Base-by-base conservation (phyloP, 768 basidiomycete species). In the Russula olivacea region DNA sequence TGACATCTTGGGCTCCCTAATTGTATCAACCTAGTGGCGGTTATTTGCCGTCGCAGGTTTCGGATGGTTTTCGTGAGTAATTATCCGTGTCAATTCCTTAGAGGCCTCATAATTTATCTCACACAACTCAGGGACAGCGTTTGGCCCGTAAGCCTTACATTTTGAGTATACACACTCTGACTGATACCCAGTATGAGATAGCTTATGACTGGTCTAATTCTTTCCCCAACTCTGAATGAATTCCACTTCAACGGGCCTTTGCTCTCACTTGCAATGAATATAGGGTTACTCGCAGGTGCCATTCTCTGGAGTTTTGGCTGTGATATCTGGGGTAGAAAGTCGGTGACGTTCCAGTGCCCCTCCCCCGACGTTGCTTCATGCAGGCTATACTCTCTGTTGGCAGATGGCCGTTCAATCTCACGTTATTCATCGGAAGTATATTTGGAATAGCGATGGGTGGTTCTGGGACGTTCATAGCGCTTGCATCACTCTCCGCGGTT, bases 31-130 rank as follows among this genome's bases (percentile, higher is more conserved):
- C 65, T 54, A 88, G 85, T 86, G 83, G 76, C 74, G 76, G 61
- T 70, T 89, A 40, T 88, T 89, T 70, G 59, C 82, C 56, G 84
- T 87, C 32, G 80, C 86, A 19, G 88, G 86, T 2, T 88, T 89
- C 73, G 88, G 88, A 56, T 89, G 86, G 87, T 79, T 88, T 62
- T 82, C 85, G 86, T 87, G 71, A 72, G 85, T 77, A 19, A 14
- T 25, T 58, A 23, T 53, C 45, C 19, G 14, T 12, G 38, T 49
- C 9, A 19, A 21, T 12, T 34, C 11, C 19, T 28, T 14, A 12
- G 49, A 55, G 45, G 1, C 5, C 15, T 40, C 38, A 40, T 10
- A 38, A 25, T 15, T 23, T 50, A 7, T 50, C 53, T 5, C 10
- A 36, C n/a, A 41, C 21, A 19, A 45, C 58, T 6, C 69, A 85